Percentiles rank a stretch among this genome's conserved stretches.
These are phyloP conservation scores for Magnaporthales sp. DNA, from an alignment of 2,329 filamentous ascomycete genomes.

Conservation along the genomic window DNA sequence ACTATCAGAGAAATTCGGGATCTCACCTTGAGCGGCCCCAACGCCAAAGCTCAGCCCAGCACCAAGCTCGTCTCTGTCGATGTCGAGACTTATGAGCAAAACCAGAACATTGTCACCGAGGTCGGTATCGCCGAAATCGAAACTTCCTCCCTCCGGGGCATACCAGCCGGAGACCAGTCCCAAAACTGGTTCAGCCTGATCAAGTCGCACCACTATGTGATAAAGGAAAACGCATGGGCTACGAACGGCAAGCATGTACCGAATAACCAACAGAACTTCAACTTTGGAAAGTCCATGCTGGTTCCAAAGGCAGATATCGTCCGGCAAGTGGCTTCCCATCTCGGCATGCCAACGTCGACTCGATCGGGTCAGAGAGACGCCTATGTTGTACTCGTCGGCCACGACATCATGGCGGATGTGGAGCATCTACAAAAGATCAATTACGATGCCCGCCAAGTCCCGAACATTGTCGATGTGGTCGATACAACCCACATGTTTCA, in stretches of 20 bases:
- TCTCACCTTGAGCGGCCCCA: background rate
- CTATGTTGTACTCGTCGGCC: conserved; percentile 68
- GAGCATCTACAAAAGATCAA: conserved; percentile 57
- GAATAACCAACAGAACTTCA: conserved; percentile 66
- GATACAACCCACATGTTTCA: conserved; percentile 70
- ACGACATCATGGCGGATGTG: conserved; percentile 62
- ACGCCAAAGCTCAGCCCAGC: background rate
- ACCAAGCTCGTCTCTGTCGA: conserved; percentile 73
- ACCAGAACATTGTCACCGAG: conserved; percentile 65
- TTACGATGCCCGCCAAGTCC: conserved; percentile 45
- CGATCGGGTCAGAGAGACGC: conserved; percentile 6
- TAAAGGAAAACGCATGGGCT: conserved; percentile 58
- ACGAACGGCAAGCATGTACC: conserved; percentile 59
- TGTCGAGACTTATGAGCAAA: conserved; percentile 69
- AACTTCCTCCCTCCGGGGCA: conserved; percentile 42
- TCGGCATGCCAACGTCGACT: conserved; percentile 1
- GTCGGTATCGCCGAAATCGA: conserved; percentile 79
- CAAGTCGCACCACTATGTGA: conserved; percentile 64
- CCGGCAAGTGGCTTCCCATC: conserved; percentile 19
- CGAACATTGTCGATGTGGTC: conserved; percentile 51
- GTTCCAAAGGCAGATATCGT: conserved; percentile 24
- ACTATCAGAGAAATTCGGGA: background rate
- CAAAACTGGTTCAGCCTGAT: conserved; percentile 61
- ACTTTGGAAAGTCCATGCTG: conserved; percentile 54
- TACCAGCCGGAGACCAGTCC: conserved; percentile 53